Base-by-base conservation (phyloP, 805 yeast species). In the Saturnispora silvae region DNA sequence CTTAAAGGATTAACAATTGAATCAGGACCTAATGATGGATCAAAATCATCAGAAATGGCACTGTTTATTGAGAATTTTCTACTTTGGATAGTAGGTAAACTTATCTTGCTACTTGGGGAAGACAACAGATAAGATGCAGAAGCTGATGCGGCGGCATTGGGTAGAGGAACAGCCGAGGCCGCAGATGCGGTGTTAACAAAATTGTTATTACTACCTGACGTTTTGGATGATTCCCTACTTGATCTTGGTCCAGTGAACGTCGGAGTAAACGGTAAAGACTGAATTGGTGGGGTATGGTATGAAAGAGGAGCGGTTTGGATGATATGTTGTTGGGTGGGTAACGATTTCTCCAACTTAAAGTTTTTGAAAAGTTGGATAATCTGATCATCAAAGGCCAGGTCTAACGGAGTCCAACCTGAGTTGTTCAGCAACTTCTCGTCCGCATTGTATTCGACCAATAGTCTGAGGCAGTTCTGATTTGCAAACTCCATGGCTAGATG, bases 401-500 rank as follows among this genome's bases (percentile, higher is more conserved):
- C 84, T 10, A 65, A 56, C 1, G 87, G 82, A 17, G 60, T 64
- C 75, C 85, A 76, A 3, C 82, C 81, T n/a, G 65, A 65, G 11
- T 57, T 53, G 53, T 83, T 83, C 25, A 61, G 53, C 17, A 65
- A 48, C 17, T 62, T 57, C 27, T 66, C 67, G 41, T 75, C 70
- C 1, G 74, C 71, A 16, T 67, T 64, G 22, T 71, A 61, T 14
- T 60, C 62, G 0, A 78, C 54, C 31, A 81, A 56, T 24, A 77
- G 51, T 36, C 70, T 65, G 43, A 75, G 56, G 32, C 82, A 75
- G 33, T 70, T 70, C 13, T 70, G 48, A 42, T 73, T 70, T 5
- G 87, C 89, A 47, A 67, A 72, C 38, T 80, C 78, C 46, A 83
- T 68, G 0, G 96, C 94, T 36, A 81, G 63, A 57, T 89, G 97